Base-by-base conservation (phyloP, 352 stramenopile genomes). In the Hyphochytrium catenoides region DNA sequence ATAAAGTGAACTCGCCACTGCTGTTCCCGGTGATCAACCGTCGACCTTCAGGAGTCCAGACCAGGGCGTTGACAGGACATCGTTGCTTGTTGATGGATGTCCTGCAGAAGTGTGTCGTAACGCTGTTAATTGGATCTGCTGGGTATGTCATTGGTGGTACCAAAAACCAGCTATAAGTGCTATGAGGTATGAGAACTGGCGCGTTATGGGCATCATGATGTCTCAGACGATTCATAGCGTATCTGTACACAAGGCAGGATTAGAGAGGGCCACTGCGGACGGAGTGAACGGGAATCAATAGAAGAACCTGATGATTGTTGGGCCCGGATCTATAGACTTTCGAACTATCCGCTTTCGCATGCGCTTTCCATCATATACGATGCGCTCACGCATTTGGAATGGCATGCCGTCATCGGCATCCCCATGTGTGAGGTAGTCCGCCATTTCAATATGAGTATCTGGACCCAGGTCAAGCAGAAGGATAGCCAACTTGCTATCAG, bases 1-100 rank as follows among this genome's bases (percentile, higher is more conserved):
- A 97, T 30, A 97, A 62, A 36, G 84, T 96, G 52, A 97, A 95
- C 54, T 90, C 76, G 28, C 87, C 86, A 37, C 94, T 86, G 47
- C 87, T 90, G 52, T 95, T 95, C 38, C 82, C 88, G 6, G 88
- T 96, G 56, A 97, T 86, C 31, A 92, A 56, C 18, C 81, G 74
- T 20, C 79, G 70, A 15, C 79, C 86, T 41, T 92, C 86, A 7
- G 85, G 88, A 22, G 83, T 94, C 85, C 85, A 97, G 46, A 66
- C 89, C 30, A 96, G 61, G 52, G 65, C 83, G 52, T 89, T 89
- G 22, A 92, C 73, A 0, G 74, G 73, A 34, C 67, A 88, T 8
- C 77, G 69, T 53, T 87, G 69, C 48, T 88, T 88, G 54, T 90
- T 90, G 18, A 64, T 83, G 19, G 68, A 83, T 48, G 65, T 79